A percentile compares a stretch with the other conserved stretches of the same genome.
Evolutionary conservation across 129 eudicot species (phyloP).

Genomic region (Chrysanthemum makinoi): DNA sequence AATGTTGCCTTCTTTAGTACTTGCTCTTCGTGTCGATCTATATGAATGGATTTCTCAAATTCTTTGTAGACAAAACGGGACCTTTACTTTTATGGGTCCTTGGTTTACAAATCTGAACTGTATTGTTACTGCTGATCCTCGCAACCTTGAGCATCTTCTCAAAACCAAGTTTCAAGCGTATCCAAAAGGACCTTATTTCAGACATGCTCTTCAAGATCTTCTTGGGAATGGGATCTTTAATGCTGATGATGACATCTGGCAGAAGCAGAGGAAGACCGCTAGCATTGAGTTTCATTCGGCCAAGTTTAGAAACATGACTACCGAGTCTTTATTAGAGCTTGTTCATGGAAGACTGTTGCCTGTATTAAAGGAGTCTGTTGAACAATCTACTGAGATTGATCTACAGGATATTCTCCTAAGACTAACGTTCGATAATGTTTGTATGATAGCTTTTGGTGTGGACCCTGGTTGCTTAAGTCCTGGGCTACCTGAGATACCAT

Average conservation of each 20-base stretch:
- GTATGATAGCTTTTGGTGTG: constrained; percentile 97
- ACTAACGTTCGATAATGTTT: constrained; percentile 88
- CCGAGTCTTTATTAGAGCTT: constrained; percentile 65
- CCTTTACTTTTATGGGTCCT: constrained; percentile 72
- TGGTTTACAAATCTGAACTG: constrained; percentile 80
- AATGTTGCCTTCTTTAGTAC: constrained; percentile 76
- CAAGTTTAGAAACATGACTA: constrained; percentile 69
- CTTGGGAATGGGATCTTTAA: constrained; percentile 83
- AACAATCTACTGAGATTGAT: constrained; percentile 43
- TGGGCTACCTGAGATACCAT: constrained; percentile 78
- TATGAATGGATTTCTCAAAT: constrained; percentile 76
- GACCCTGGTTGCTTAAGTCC: constrained; percentile 90
- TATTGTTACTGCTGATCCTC: constrained; percentile 84
- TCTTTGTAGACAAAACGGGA: constrained; percentile 51
- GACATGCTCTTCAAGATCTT: constrained; percentile 59
- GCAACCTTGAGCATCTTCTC: constrained; percentile 81
- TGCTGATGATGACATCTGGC: constrained; percentile 86
- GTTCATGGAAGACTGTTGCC: constrained; percentile 71
- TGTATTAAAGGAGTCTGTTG: constrained; percentile 56
- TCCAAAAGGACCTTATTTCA: constrained; percentile 84
- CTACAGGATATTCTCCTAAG: constrained; percentile 78
- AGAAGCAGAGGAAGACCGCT: constrained; percentile 82
- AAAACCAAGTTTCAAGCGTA: constrained; percentile 68
- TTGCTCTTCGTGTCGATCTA: constrained; percentile 54
- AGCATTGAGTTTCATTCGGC: constrained; percentile 94